Base-by-base conservation (phyloP, 768 basidiomycete species). In the Clathrus columnatus region DNA sequence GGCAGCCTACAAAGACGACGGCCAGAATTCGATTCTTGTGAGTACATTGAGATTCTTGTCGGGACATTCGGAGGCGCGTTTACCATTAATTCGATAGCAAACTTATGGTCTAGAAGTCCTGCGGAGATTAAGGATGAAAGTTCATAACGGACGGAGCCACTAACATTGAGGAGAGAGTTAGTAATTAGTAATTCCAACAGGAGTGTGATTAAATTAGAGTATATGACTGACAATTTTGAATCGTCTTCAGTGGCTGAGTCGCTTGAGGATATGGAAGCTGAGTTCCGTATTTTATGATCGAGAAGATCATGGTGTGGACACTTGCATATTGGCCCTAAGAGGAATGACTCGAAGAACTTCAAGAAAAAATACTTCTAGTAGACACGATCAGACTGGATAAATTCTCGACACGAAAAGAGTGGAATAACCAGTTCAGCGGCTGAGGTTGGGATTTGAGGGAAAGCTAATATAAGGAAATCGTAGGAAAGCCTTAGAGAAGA, bases 361-460 rank as follows among this genome's bases (percentile, higher is more conserved):
- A 57, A 70, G 54, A 2, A 72, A 61, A 66, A 81, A 73, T 30
- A 82, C 81, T 63, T 87, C 79, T 68, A 14, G 79, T 75, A 10
- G 84, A 75, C 18, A 86, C 68, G 62, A 83, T 81, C 30, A 32
- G 14, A 32, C 30, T 36, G 10, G 83, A 77, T 29, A 83, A 67
- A 63, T 86, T 82, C 2, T 75, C 70, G 17, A 84, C 74, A 82
- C 6, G 81, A 78, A 8, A 87, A 66, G 5, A 89, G 68, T 7
- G 86, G 73, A 2, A 78, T 72, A 43, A 85, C 70, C 21, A 90
- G 75, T 55, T 86, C 80, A 6, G 84, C 82, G 11, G 81, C 80
- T 8, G 85, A 81, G 11, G 72, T 67, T 3, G 73, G 74, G 27
- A 85, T 69, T 24, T 77, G 75, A 62, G 87, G 80, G 59, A 82